Percentiles rank a stretch among this genome's conserved stretches.
phyloP scores from a whole-genome alignment of 139 green algal species.

The Eudorina sp. region DNA sequence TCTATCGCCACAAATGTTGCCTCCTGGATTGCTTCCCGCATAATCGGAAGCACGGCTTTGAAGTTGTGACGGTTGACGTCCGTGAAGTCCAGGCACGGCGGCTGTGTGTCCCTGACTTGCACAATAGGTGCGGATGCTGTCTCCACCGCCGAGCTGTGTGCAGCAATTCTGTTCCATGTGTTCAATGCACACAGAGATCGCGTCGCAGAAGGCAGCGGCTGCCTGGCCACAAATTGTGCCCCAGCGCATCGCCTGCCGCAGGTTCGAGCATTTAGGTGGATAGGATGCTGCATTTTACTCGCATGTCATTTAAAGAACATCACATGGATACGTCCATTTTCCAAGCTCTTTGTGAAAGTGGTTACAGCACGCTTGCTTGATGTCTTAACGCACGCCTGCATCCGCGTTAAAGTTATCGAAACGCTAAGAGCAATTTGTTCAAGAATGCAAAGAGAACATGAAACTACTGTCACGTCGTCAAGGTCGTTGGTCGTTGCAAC shows the following conservation, averaged over 20 bases:
- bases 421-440: no score
- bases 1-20: slow-evolving; percentile 74
- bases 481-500: no score
- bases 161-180: not conserved
- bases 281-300: not conserved
- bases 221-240: not conserved
- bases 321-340: no score
- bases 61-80: slow-evolving; percentile 84
- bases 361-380: no score
- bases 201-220: no score
- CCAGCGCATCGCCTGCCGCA: not conserved
- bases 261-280: no score
- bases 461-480: no score
- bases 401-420: no score
- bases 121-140: not conserved
- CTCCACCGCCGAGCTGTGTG: not conserved
- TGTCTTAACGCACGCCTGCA: no score
- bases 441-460: no score
- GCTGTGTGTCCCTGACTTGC: not conserved
- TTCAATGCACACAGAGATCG: not conserved
- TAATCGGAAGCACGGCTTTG: slow-evolving; percentile 60
- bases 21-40: slow-evolving; percentile 62
- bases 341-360: no score
- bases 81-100: slow-evolving; percentile 6
- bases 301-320: no score